These are phyloP conservation scores for Parathielavia appendiculata DNA, from an alignment of 495 filamentous ascomycete genomes.

Conservation along the genomic window DNA sequence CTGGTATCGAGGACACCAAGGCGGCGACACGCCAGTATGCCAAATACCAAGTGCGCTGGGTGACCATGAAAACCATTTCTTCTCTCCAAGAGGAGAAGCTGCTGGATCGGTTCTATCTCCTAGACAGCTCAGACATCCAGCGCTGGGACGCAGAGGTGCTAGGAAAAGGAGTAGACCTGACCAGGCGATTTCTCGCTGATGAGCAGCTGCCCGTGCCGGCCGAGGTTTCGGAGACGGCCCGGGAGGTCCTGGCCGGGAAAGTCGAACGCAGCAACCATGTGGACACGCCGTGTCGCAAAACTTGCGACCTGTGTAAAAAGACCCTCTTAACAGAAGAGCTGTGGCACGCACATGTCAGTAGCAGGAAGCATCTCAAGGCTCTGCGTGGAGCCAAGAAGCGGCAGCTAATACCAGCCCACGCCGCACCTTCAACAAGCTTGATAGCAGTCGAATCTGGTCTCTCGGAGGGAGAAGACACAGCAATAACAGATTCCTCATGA, in stretches of 20 bases:
- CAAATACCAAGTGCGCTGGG: constrained; percentile 76
- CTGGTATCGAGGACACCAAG: constrained; percentile 54
- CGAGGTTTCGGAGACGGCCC: constrained; percentile 56
- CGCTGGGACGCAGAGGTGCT: constrained; percentile 57
- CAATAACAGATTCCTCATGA: neutral
- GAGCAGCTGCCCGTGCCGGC: constrained; percentile 55
- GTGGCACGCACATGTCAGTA: constrained; percentile 70
- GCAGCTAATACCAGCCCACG: constrained; percentile 10
- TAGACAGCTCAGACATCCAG: constrained; percentile 64
- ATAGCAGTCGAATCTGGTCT: constrained; percentile 11
- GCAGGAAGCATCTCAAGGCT: constrained; percentile 51
- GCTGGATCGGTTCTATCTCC: constrained; percentile 57
- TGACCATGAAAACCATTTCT: constrained; percentile 70
- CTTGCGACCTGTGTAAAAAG: constrained; percentile 68
- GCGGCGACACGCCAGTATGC: constrained; percentile 83
- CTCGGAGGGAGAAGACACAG: neutral
- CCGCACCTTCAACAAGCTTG: constrained; percentile 20
- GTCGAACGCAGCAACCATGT: constrained; percentile 45
- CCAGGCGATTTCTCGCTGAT: constrained; percentile 53
- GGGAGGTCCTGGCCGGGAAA: constrained; percentile 49
- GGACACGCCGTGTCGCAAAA: constrained; percentile 47
- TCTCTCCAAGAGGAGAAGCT: constrained; percentile 52
- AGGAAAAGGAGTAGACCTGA: constrained; percentile 56
- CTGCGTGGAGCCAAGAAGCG: constrained; percentile 25
- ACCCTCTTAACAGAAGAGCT: constrained; percentile 63